Percentiles rank a stretch among this genome's conserved stretches.
Conservation (phyloP, 805 yeast species). For the Pichia paraexigua region DNA sequence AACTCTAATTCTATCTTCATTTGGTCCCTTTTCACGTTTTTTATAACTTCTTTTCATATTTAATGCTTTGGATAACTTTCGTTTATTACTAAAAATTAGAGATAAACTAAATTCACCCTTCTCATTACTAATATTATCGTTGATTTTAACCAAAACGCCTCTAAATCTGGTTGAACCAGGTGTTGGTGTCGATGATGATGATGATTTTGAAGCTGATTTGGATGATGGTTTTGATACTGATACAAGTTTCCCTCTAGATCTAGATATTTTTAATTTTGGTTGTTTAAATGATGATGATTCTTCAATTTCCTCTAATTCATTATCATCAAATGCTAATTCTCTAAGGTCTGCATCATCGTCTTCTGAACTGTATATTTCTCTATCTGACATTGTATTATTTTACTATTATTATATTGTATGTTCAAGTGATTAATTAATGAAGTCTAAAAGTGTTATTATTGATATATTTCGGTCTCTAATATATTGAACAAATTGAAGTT, state of each 20-base stretch:
- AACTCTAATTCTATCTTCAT: background rate
- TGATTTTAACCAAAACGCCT: background rate
- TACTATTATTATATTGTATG: background rate
- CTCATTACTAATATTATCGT: conserved; percentile 11
- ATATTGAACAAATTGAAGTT: too few relatives aligned
- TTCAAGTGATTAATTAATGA: too few relatives aligned
- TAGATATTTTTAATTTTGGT: background rate
- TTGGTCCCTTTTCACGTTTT: background rate
- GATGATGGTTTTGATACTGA: background rate
- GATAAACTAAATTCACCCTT: background rate
- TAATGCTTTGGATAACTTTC: background rate
- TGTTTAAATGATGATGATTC: background rate
- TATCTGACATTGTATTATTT: background rate
- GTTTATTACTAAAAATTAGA: background rate
- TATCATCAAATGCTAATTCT: conserved; percentile 15
- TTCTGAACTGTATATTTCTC: background rate
- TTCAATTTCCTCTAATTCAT: conserved; percentile 12
- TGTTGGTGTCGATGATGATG: background rate
- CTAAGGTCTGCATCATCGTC: background rate
- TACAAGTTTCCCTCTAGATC: background rate
- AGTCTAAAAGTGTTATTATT: too few relatives aligned
- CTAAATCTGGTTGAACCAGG: background rate
- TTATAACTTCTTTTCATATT: conserved; percentile 1
- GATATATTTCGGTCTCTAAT: too few relatives aligned
- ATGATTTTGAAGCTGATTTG: background rate